phyloP scores from a whole-genome alignment of 2,329 filamentous ascomycete genomes.

The Aureobasidium sp. region DNA sequence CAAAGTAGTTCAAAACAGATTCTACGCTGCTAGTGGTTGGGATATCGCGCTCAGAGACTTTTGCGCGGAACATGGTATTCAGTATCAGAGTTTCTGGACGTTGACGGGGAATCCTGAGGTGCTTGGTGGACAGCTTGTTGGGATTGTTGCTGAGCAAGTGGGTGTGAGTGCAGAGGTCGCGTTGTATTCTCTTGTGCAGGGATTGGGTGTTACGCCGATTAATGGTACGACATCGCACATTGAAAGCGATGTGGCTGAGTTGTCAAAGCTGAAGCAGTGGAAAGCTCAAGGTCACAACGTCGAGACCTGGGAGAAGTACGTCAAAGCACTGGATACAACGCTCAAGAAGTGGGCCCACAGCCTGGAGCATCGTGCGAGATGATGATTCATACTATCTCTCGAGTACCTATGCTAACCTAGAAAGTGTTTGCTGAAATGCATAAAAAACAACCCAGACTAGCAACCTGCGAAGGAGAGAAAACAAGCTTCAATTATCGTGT shows the following conservation, averaged over 20 bases:
- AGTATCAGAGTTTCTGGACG: slow-evolving; percentile 57
- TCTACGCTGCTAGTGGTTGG: slow-evolving; percentile 53
- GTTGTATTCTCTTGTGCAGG: slow-evolving; percentile 51
- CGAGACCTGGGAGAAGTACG: neutral
- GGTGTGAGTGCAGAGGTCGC: slow-evolving; percentile 42
- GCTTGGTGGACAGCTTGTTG: slow-evolving; percentile 42
- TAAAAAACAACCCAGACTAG: neutral
- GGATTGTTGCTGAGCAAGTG: slow-evolving; percentile 39
- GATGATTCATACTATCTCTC: neutral
- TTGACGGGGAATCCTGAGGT: slow-evolving; percentile 52
- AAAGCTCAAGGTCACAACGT: neutral
- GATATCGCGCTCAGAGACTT: slow-evolving; percentile 55
- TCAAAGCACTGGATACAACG: neutral
- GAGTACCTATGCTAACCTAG: neutral
- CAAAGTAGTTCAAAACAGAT: slow-evolving; percentile 68
- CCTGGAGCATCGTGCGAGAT: neutral
- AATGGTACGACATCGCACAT: slow-evolving; percentile 48
- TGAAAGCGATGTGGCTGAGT: neutral
- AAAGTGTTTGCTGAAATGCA: neutral
- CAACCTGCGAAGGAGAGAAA: neutral
- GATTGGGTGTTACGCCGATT: slow-evolving; percentile 45
- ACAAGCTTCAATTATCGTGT: neutral
- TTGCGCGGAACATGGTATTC: slow-evolving; percentile 46
- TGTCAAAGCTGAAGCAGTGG: neutral
- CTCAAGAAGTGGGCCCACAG: neutral